Evolutionary conservation across 2,329 filamentous ascomycete genomes (phyloP), one percentile per base, ranked within the genome.

Genomic region (Phyllosticta citribraziliensis): DNA sequence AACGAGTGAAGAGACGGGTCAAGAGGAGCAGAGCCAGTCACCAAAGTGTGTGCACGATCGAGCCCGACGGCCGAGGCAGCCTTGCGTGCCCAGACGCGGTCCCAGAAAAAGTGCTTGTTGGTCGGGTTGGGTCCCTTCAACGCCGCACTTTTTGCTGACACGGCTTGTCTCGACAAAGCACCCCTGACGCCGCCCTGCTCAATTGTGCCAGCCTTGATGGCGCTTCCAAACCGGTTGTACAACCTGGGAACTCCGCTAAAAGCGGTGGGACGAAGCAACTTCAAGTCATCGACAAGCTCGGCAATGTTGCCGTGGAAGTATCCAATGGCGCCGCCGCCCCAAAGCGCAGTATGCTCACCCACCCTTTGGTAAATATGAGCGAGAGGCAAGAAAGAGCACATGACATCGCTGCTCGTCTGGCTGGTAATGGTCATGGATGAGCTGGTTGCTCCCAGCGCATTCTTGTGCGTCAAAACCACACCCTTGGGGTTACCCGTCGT

Each of bases 301-400:
- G 88, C 72, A 64, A 97, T 87, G 70, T 97, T 91, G 60, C 94
- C 94, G 67, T 94, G 90, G 82, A 97, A 99, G 75, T 93, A 99
- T 12, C 93, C 94, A 67, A 97, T 86, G 9, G 84, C 78, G 35
- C 84, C 84, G 60, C 91, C 92, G 58, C 84, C 81, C 68, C 88
- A 84, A 17, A 97, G 79, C 14, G 84, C 83, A 3, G 80, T 79
- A 72, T 95, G 88, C 72, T 99, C 94, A 51, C 86, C 80, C 66
- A 97, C 80, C 60, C 94, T 88, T 65, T 92, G 89, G 73, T 90
- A 97, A 68, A 99, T 97, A 72, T 99, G 94, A 10, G 94, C 94
- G 50, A 97, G 78, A 0, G 94, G 94, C 57, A 99, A 82, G 75
- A 97, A 99, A 0, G 93, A 97, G 62, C 90, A 83, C 66, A 87